Evolutionary conservation across 1,139 yeast species (phyloP).

Genomic region (Taphrina wiesneri): DNA sequence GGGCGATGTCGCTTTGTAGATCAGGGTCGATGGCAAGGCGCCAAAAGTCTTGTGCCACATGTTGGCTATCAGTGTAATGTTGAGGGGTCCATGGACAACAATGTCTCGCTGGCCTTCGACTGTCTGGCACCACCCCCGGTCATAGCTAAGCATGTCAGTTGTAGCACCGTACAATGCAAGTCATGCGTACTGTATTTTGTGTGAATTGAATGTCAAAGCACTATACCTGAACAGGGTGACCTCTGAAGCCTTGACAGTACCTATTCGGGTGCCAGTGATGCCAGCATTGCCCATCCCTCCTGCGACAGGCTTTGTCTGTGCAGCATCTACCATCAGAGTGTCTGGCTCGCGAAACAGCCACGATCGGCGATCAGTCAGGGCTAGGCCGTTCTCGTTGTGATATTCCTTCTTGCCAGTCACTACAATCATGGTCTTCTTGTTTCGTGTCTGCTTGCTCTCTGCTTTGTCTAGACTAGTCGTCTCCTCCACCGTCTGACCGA

Average conservation of each 20-base stretch:
- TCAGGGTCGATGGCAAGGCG: not conserved
- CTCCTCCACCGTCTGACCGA: slow-evolving; percentile 47
- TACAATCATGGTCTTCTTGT: slow-evolving; percentile 42
- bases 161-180: not conserved
- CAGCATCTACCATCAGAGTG: not conserved
- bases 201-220: slow-evolving; percentile 74
- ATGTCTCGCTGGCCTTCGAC: slow-evolving; percentile 62
- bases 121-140: slow-evolving; percentile 6
- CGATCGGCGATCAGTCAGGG: slow-evolving; percentile 22
- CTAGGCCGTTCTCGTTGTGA: slow-evolving; percentile 37
- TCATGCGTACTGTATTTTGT: slow-evolving; percentile 65
- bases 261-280: not conserved
- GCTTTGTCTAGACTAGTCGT: slow-evolving; percentile 36
- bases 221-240: slow-evolving; percentile 59
- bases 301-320: not conserved
- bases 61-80: slow-evolving; percentile 17
- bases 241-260: slow-evolving; percentile 32
- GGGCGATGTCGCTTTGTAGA: slow-evolving; percentile 19
- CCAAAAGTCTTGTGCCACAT: not conserved
- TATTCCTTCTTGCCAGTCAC: slow-evolving; percentile 43
- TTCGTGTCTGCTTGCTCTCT: slow-evolving; percentile 38
- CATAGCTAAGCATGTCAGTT: not conserved
- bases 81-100: slow-evolving; percentile 78
- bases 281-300: not conserved
- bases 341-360: slow-evolving; percentile 29